Conservation (phyloP, 805 yeast genomes). For the Vanderwaltozyma tropicalis region DNA sequence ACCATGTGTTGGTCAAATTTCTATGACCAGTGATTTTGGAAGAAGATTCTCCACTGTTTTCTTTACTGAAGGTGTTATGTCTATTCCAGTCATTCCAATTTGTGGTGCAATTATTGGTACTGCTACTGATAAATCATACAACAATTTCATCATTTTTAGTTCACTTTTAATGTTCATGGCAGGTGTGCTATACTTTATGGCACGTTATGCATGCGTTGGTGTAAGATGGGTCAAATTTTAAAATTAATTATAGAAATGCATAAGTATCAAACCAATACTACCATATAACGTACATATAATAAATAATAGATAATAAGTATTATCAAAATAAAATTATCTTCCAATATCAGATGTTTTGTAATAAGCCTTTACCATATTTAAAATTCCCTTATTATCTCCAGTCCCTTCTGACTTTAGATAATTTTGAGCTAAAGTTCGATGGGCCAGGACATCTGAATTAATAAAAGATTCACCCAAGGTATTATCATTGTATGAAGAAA, state of each 20-base stretch:
- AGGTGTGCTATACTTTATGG: conserved; percentile 29
- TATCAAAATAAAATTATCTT: too few relatives aligned
- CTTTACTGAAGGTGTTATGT: conserved; percentile 43
- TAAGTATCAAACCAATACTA: background rate
- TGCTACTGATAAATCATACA: conserved; percentile 27
- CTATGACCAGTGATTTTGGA: conserved; percentile 45
- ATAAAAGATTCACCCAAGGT: conserved; percentile 6
- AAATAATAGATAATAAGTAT: too few relatives aligned
- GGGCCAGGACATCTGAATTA: conserved; percentile 2
- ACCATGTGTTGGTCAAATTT: conserved; percentile 48
- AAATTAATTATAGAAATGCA: background rate
- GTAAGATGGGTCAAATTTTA: conserved; percentile 28
- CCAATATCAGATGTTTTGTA: conserved; percentile 39
- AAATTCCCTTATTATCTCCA: conserved; percentile 38
- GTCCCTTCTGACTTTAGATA: background rate
- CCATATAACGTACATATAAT: background rate
- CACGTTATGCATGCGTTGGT: conserved; percentile 39
- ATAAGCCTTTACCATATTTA: conserved; percentile 72
- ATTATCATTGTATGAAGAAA: background rate
- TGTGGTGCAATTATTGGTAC: conserved; percentile 39
- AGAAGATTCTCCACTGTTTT: conserved; percentile 48
- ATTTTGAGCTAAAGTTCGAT: background rate
- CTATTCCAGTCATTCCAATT: conserved; percentile 39
- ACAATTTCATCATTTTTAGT: conserved; percentile 36
- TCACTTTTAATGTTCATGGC: conserved; percentile 34